Percentiles rank a stretch among this genome's conserved stretches.
Conservation (phyloP, 208 protist genomes). For the Porcisia hertigi region DNA sequence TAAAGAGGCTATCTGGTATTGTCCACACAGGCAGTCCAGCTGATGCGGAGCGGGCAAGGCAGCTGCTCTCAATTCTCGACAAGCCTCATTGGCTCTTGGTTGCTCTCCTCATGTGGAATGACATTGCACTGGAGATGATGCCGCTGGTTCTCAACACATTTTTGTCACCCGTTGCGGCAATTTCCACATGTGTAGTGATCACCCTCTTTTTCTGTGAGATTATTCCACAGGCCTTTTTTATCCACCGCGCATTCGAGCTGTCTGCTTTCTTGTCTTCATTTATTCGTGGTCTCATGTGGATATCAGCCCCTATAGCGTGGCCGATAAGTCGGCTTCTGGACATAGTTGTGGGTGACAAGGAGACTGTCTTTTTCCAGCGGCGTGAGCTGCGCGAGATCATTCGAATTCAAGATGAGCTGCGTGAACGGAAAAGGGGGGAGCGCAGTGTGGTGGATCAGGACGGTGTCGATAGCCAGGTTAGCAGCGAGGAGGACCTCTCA, state of each 20-base stretch:
- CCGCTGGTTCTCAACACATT: constrained; percentile 65
- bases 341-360: constrained; percentile 59
- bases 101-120: constrained; percentile 59
- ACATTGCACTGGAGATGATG: constrained; percentile 72
- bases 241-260: constrained; percentile 54
- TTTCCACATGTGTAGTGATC: constrained; percentile 54
- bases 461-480: constrained; percentile 20
- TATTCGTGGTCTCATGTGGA: constrained; percentile 53
- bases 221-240: constrained; percentile 72
- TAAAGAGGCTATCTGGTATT: constrained; percentile 42
- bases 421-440: constrained; percentile 22
- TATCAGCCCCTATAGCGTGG: constrained; percentile 61
- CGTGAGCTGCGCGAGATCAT: constrained; percentile 63
- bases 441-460: constrained; percentile 24
- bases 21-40: constrained; percentile 28
- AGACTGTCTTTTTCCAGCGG: constrained; percentile 59
- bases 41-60: constrained; percentile 37
- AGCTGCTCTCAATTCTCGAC: constrained; percentile 60
- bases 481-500: constrained; percentile 55
- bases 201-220: constrained; percentile 79
- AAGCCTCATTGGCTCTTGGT: constrained; percentile 71
- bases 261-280: constrained; percentile 57
- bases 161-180: constrained; percentile 48
- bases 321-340: constrained; percentile 72
- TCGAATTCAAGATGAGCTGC: constrained; percentile 55